These are phyloP conservation scores for Solanum hybrid DNA, from an alignment of 305 asterid species.

Conservation along the genomic window DNA sequence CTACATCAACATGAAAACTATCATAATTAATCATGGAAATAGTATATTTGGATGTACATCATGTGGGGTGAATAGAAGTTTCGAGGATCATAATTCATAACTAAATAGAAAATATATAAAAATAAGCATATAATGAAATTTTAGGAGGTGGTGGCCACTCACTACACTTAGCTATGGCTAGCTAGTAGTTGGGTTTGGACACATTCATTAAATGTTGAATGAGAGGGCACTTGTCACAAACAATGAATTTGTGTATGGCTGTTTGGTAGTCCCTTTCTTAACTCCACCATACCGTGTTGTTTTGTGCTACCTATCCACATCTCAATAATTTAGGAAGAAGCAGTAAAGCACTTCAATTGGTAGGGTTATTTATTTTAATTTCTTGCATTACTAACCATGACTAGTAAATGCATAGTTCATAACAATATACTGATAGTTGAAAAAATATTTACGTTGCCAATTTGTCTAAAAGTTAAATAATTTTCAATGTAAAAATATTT, in stretches of 20 bases:
- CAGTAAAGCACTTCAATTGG: not conserved
- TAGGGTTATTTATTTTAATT: not conserved
- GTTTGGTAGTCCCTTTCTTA: not conserved
- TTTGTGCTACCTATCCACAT: not conserved
- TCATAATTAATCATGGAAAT: not conserved
- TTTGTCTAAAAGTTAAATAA: not conserved
- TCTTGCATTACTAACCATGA: not conserved
- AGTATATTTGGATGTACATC: not conserved
- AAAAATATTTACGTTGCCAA: not conserved
- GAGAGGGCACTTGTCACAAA: not conserved
- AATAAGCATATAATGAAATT: not conserved
- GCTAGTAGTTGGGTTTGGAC: not conserved
- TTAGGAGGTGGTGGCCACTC: not conserved
- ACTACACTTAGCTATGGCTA: not conserved
- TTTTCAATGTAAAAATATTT: not conserved
- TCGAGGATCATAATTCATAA: not conserved
- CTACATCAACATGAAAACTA: not conserved
- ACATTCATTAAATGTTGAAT: not conserved
- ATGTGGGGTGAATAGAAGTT: not conserved
- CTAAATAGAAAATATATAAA: not conserved
- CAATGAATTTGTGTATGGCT: not conserved
- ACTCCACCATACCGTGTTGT: not conserved
- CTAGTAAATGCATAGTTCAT: not conserved
- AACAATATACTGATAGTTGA: not conserved
- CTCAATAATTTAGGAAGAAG: not conserved